Evolutionary conservation across 1,284 basidiomycete genomes (phyloP), one percentile per base, ranked within the genome.

Genomic region (Cerioporus squamosus): DNA sequence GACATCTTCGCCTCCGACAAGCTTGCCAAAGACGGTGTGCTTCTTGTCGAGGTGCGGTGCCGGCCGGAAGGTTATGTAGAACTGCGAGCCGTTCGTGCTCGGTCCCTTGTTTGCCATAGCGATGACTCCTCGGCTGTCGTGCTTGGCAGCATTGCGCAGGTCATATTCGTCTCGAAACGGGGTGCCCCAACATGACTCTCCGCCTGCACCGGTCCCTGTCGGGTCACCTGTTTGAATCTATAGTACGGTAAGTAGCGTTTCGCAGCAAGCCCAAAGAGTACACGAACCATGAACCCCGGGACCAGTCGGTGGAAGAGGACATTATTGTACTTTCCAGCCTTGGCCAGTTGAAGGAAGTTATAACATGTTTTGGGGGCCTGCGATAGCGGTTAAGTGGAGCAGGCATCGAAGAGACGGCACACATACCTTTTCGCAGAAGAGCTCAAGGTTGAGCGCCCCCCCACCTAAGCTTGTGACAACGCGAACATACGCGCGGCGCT

Each of bases 331-430:
- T 95, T 94, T 3, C 95, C 95, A 36, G 88, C 79, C 64, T 87
- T 86, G 0, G 95, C 94, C 5, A 98, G 83, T 87, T 92, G 92
- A 18, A 99, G 77, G 75, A 98, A 99, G 75, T 99, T 99, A 75
- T 98, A 99, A 69, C 95, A 97, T 1, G 97, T 98, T 76, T 97
- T 96, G 0, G 97, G 97, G 6, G 96, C 97, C 87, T 95, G 57
- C 5, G 10, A 6, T 33, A 29, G 45, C 18, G 44, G 31, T 17
- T 10, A 31, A n/a, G 20, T 22, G 14, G 4, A 22, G 22, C 15
- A 12, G 29, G 24, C 52, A 2, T 5, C 22, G 4, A 24, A 26
- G 22, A 14, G 23, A 43, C 15, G 10, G 7, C 20, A 51, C n/a
- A 44, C 65, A 24, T 39, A 90, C 92, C 79, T 93, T 93, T 73